Evolutionary conservation across 2,329 filamentous ascomycete species (phyloP), one percentile per base, ranked within the genome.

Genomic region (Alternaria hordeiaustralica): DNA sequence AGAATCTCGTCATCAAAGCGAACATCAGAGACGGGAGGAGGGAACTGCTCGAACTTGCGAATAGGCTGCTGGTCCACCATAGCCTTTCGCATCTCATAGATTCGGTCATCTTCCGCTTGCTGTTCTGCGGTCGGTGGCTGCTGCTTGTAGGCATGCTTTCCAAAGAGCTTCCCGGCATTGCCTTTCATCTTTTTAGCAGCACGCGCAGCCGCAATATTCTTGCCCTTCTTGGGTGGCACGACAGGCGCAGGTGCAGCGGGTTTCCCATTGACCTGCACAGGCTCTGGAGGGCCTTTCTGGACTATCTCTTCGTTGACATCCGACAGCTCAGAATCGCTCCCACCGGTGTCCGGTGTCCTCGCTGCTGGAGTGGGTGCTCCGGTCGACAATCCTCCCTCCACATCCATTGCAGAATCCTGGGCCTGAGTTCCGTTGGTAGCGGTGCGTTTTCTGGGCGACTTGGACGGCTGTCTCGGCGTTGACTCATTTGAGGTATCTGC

Each of bases 221-320:
- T 76, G 15, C 61, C 64, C 61, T 78, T 78, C 68, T 78, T 79
- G 5, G 64, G 20, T 15, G 60, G 57, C 15, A 65, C 64, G 21
- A 63, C 66, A 53, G 72, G 51, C 13, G 64, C 53, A 30, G 70
- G 56, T n/a, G 54, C 66, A 53, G 63, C 55, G 4, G 47, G 49
- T 28, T 73, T 75, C 28, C 71, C 73, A 43, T 78, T 78, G 13
- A 60, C 61, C 25, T 72, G 68, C 26, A 69, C 60, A 21, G 72
- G 74, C 51, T 76, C 73, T 25, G 77, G 76, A 9, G 76, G 75
- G 2, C 74, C 75, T 53, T 76, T 76, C 49, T 78, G 72, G 13
- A 79, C 72, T 41, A 80, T 79, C 36, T 79, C 77, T 64, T 80
- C 78, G 33, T 80, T 78, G 47, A 79, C 76, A 10, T 80, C 78